Conservation (phyloP, 176 grass and related monocot genomes). For the Avena eriantha region DNA sequence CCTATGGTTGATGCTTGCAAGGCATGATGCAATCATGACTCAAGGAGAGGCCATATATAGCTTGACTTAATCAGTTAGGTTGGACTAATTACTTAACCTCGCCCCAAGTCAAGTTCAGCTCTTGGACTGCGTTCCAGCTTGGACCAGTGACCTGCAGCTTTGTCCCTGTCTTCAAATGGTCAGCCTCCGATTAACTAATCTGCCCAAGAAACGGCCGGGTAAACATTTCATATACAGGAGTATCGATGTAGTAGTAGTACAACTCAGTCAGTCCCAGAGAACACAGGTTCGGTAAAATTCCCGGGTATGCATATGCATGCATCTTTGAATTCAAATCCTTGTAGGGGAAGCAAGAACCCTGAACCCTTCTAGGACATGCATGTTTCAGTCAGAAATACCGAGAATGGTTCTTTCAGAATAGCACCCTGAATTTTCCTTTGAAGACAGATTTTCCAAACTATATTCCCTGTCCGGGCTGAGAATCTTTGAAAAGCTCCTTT, state of each 20-base stretch:
- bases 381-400: background rate
- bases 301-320: background rate
- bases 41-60: background rate
- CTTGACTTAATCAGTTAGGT: slow-evolving; percentile 53
- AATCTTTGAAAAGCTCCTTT: slow-evolving; percentile 36
- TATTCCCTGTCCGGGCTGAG: background rate
- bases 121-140: slow-evolving; percentile 50
- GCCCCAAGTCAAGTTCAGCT: slow-evolving; percentile 45
- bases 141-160: slow-evolving; percentile 35
- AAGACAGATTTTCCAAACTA: slow-evolving; percentile 31
- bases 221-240: slow-evolving; percentile 14
- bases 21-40: slow-evolving; percentile 36
- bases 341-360: background rate
- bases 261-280: no score
- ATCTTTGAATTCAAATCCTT: background rate
- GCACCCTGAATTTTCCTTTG: background rate
- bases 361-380: slow-evolving; percentile 27
- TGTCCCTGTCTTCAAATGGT: slow-evolving; percentile 39
- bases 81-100: slow-evolving; percentile 14
- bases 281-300: background rate
- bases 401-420: slow-evolving; percentile 16
- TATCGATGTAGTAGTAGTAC: no score
- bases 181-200: background rate
- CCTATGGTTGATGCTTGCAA: slow-evolving; percentile 24
- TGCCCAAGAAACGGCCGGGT: slow-evolving; percentile 6